phyloP scores from a whole-genome alignment of 805 yeast species.

The Sungouiella blattae region DNA sequence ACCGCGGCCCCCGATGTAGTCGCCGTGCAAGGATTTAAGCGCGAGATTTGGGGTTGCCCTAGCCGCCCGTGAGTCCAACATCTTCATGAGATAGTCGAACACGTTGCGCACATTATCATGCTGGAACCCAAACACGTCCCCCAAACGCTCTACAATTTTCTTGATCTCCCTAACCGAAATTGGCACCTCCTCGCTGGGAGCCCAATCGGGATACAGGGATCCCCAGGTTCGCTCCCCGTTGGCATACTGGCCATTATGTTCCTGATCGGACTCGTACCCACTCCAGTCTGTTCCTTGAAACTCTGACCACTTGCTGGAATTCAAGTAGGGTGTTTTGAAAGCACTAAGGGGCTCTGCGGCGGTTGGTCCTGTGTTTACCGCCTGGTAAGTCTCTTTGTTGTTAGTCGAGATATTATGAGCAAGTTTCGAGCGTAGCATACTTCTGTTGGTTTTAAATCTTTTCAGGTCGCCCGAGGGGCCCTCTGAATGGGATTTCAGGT shows the following conservation, averaged over 20 bases:
- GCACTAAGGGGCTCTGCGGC: background rate
- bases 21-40: conserved; percentile 61
- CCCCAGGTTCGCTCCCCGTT: background rate
- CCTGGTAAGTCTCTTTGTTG: too few relatives aligned
- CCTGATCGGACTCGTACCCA: background rate
- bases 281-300: background rate
- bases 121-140: conserved; percentile 65
- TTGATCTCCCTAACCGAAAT: conserved; percentile 54
- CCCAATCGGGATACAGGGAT: conserved; percentile 53
- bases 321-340: background rate
- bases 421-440: too few relatives aligned
- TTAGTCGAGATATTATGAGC: too few relatives aligned
- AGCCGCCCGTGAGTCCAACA: conserved; percentile 40
- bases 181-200: conserved; percentile 39
- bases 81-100: conserved; percentile 39
- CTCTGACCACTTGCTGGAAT: conserved; percentile 1
- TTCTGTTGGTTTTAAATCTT: too few relatives aligned
- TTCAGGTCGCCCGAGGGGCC: too few relatives aligned
- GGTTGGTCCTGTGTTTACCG: too few relatives aligned
- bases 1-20: conserved; percentile 68
- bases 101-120: conserved; percentile 60
- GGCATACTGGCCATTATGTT: background rate
- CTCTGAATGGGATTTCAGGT: too few relatives aligned
- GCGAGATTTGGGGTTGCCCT: conserved; percentile 58
- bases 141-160: conserved; percentile 49